Percentiles rank a stretch among this genome's conserved stretches.
phyloP scores from a whole-genome alignment of 148 eudicot species.

The Beta vulgaris region DNA sequence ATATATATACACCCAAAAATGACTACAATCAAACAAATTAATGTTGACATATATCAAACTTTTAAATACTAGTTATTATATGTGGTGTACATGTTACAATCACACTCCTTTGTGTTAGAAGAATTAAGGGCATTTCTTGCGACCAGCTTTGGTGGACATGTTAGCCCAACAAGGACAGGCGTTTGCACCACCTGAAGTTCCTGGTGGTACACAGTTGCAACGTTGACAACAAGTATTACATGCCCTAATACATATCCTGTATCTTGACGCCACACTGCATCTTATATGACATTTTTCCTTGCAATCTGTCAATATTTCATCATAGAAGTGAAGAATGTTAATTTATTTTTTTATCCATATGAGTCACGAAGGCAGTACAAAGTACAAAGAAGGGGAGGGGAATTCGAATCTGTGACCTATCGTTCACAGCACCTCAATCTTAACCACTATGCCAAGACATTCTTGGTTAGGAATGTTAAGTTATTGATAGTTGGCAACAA shows the following conservation, averaged over 20 bases:
- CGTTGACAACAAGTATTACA: constrained; percentile 56
- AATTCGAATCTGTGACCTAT: too few relatives aligned
- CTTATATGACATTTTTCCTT: constrained; percentile 17
- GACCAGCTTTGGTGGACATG: constrained; percentile 42
- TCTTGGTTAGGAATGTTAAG: too few relatives aligned
- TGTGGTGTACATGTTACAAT: not conserved
- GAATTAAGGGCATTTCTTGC: constrained; percentile 43
- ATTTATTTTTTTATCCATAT: too few relatives aligned
- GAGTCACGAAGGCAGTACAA: too few relatives aligned
- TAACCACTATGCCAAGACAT: too few relatives aligned
- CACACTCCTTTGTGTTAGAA: not conserved
- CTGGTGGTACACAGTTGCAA: constrained; percentile 55
- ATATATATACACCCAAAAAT: not conserved
- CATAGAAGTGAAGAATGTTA: too few relatives aligned
- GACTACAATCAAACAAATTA: not conserved
- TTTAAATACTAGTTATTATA: too few relatives aligned
- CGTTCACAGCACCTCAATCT: too few relatives aligned
- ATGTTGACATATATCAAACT: too few relatives aligned
- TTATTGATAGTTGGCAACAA: too few relatives aligned
- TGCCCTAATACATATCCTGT: constrained; percentile 34
- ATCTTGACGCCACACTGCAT: constrained; percentile 33
- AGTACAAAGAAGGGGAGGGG: too few relatives aligned
- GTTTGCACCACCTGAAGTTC: constrained; percentile 39
- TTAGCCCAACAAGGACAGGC: constrained; percentile 46
- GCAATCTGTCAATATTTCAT: constrained; percentile 41